Conservation (phyloP, 2,329 filamentous ascomycete genomes). For the Talaromyces sp. region DNA sequence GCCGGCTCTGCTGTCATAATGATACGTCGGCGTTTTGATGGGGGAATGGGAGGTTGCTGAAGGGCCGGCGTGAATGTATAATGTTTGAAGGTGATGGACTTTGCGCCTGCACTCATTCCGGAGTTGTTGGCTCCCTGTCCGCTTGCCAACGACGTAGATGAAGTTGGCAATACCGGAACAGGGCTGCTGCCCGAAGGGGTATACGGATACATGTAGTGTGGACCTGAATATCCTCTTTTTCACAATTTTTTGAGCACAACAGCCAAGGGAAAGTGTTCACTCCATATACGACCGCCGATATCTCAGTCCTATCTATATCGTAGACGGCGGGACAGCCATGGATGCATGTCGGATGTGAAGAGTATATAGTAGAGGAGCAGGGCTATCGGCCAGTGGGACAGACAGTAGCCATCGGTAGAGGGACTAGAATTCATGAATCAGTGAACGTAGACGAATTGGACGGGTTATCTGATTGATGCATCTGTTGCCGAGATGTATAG, state of each 20-base stretch:
- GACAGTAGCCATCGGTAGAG: background rate
- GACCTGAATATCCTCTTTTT: background rate
- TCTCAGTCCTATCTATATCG: background rate
- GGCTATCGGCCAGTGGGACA: background rate
- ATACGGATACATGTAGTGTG: constrained; percentile 2
- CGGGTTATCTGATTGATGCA: background rate
- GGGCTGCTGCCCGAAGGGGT: background rate
- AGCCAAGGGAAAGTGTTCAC: background rate
- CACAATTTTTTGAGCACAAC: background rate
- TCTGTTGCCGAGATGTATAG: background rate
- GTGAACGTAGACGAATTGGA: background rate
- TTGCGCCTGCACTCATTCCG: constrained; percentile 1
- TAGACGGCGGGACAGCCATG: background rate
- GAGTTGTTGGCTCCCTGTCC: background rate
- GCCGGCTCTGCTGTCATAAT: background rate
- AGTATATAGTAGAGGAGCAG: background rate
- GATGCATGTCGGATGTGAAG: constrained; percentile 6
- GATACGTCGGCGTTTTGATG: constrained; percentile 13
- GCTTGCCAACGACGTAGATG: background rate
- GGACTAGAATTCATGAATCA: background rate
- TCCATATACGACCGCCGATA: background rate
- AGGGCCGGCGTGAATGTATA: constrained; percentile 7
- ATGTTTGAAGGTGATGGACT: constrained; percentile 13
- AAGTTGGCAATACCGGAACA: background rate
- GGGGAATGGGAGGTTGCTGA: constrained; percentile 7